Conservation (phyloP, 1,284 basidiomycete genomes). For the Farysia itapuensis region DNA sequence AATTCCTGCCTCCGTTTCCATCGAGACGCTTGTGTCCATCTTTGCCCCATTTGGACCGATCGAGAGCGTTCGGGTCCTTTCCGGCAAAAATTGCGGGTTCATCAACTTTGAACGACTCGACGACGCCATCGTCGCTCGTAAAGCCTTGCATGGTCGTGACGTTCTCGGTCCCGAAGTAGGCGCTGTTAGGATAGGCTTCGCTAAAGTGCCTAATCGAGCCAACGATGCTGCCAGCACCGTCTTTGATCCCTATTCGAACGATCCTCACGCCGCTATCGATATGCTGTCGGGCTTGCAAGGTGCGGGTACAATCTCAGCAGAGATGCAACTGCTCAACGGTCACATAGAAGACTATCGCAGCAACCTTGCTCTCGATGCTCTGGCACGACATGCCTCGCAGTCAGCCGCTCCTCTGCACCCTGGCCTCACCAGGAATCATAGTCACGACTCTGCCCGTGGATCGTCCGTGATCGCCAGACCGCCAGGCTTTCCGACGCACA, state of each 20-base stretch:
- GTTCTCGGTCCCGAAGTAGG: slow-evolving; percentile 93
- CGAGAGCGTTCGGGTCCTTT: slow-evolving; percentile 90
- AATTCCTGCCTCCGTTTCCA: slow-evolving; percentile 39
- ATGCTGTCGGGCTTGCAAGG: slow-evolving; percentile 61
- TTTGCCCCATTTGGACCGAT: slow-evolving; percentile 97
- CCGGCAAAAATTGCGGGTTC: slow-evolving; percentile 95
- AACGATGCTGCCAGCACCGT: slow-evolving; percentile 11
- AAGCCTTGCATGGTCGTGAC: slow-evolving; percentile 90
- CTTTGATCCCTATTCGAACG: slow-evolving; percentile 19
- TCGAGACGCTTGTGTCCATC: slow-evolving; percentile 69
- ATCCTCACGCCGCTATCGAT: slow-evolving; percentile 38
- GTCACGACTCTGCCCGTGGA: slow-evolving; percentile 9
- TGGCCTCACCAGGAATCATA: slow-evolving; percentile 9
- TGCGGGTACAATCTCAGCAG: slow-evolving; percentile 83
- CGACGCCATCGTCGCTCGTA: slow-evolving; percentile 89
- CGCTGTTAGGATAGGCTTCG: slow-evolving; percentile 92
- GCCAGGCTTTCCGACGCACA: slow-evolving; percentile 33
- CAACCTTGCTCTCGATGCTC: slow-evolving; percentile 84
- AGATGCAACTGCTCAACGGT: slow-evolving; percentile 86
- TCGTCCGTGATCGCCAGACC: slow-evolving; percentile 2
- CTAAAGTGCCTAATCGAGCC: slow-evolving; percentile 72
- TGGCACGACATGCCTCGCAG: slow-evolving; percentile 63
- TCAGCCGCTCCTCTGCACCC: slow-evolving; percentile 2
- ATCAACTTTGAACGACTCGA: slow-evolving; percentile 96
- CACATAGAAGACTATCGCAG: slow-evolving; percentile 90